Conservation (phyloP, 2,329 filamentous ascomycete genomes). For the Penicillium sp. region DNA sequence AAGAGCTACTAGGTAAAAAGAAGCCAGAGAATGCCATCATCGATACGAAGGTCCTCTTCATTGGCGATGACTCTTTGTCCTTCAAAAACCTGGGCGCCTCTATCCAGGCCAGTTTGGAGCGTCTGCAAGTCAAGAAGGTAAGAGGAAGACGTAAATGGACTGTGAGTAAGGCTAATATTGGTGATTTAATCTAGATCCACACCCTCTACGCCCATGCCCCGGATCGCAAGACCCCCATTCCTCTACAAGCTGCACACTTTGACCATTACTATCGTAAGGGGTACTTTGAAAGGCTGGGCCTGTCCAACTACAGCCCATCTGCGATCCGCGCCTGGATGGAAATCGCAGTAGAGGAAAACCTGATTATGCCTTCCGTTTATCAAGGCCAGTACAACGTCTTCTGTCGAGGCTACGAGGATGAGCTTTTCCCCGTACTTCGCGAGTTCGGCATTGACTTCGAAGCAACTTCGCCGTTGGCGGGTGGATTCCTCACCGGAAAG, state of each 20-base stretch:
- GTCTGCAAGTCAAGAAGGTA: neutral
- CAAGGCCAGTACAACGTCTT: constrained; percentile 5
- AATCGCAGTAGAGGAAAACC: neutral
- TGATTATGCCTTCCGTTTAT: neutral
- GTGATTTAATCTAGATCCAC: neutral
- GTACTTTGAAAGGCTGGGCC: neutral
- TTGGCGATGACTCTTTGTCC: neutral
- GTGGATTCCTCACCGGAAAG: constrained; percentile 2
- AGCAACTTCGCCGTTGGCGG: constrained; percentile 1
- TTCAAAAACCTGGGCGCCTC: neutral
- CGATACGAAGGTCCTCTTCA: constrained; percentile 1
- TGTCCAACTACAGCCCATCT: constrained; percentile 4
- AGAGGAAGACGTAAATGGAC: rapidly evolving
- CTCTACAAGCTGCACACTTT: constrained; percentile 2
- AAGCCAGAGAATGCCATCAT: neutral
- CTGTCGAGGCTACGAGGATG: constrained; percentile 4
- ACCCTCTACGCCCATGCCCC: constrained; percentile 3
- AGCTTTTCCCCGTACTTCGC: neutral
- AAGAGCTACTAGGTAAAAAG: neutral
- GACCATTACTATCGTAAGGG: neutral
- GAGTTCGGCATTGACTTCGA: constrained; percentile 1
- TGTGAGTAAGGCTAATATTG: neutral
- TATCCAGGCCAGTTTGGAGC: neutral
- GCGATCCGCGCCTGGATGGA: constrained; percentile 1
- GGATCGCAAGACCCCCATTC: constrained; percentile 1